Percentiles rank a stretch among this genome's conserved stretches.
These are phyloP conservation scores for Escallonia rubra DNA, from an alignment of 129 eudicot species.

Conservation along the genomic window DNA sequence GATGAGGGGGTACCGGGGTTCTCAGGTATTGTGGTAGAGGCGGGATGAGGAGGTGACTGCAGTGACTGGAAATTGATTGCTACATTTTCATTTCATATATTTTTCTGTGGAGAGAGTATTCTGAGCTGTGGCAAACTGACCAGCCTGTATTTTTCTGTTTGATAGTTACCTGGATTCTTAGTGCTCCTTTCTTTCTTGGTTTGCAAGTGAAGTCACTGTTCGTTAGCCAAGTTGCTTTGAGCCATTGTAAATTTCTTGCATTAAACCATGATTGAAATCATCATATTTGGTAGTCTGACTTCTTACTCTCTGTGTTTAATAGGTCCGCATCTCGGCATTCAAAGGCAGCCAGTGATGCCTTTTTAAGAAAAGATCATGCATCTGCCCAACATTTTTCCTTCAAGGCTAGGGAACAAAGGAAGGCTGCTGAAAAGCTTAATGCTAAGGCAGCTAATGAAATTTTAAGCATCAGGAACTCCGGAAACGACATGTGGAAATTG, in stretches of 20 bases:
- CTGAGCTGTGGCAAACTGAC: too few species aligned
- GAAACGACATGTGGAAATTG: slow-evolving; percentile 76
- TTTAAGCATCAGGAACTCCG: slow-evolving; percentile 43
- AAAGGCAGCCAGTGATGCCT: slow-evolving; percentile 81
- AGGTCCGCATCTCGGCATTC: slow-evolving; percentile 85
- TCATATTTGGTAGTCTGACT: background rate
- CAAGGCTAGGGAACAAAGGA: slow-evolving; percentile 78
- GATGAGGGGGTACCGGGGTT: too few species aligned
- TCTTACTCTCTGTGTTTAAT: slow-evolving; percentile 12
- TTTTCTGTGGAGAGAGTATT: too few species aligned
- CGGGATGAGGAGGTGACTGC: too few species aligned
- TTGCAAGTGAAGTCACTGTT: background rate
- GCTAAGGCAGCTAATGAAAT: slow-evolving; percentile 78
- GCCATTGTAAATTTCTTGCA: background rate
- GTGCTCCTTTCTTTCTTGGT: too few species aligned
- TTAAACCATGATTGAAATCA: background rate
- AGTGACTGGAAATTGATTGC: too few species aligned
- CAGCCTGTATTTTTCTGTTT: too few species aligned
- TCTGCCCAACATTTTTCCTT: slow-evolving; percentile 58
- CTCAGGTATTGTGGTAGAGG: too few species aligned
- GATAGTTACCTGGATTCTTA: too few species aligned
- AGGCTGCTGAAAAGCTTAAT: slow-evolving; percentile 62
- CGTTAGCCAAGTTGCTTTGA: background rate
- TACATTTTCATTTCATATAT: too few species aligned
- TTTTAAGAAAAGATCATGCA: slow-evolving; percentile 65